Base-by-base conservation (phyloP, 768 basidiomycete genomes). In the Leccinum subtestaceum region DNA sequence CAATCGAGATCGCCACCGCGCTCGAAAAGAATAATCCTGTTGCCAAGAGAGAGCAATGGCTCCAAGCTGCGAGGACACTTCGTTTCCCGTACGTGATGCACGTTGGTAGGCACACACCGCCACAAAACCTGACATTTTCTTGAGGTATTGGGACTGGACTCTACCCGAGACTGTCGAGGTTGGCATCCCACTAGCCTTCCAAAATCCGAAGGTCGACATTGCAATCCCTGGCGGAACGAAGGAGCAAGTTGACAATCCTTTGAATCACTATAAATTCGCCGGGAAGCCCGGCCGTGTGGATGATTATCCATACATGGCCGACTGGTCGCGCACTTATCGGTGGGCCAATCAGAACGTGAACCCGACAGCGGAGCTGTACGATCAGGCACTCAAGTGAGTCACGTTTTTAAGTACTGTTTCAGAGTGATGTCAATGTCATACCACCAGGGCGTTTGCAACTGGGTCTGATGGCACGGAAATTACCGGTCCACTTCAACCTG, bases 311-410 rank as follows among this genome's bases (percentile, higher is more conserved):
- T 64, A 64, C 21, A 57, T 65, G 56, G 34, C 2, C 23, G 9
- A 29, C 8, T 64, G 63, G 63, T 3, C 19, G 0, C 55, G 63
- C 23, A 67, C 65, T 17, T 67, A 56, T 31, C 63, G 66, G 9
- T 67, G 65, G 65, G 60, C 15, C 11, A 10, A 61, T 23, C 0
- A 31, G 1, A 2, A 23, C 17, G 19, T n/a, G n/a, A 4, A 58
- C 1, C 65, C 62, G 6, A 46, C 55, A 6, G 3, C 25, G 36
- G 65, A 66, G 19, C 15, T 55, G 53, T 67, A 67, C 8, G 56
- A 57, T 48, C 21, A 53, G 5, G 57, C 66, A 11, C 31, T 36
- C 13, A 53, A 61, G 65, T 67, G 56, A 56, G 63, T 1, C 11
- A 21, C 40, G 9, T 17, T 4, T 13, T 15, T 21, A 3, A 25